Base-by-base conservation (phyloP, 2,329 filamentous ascomycete species). In the Coleophoma cylindrospora region DNA sequence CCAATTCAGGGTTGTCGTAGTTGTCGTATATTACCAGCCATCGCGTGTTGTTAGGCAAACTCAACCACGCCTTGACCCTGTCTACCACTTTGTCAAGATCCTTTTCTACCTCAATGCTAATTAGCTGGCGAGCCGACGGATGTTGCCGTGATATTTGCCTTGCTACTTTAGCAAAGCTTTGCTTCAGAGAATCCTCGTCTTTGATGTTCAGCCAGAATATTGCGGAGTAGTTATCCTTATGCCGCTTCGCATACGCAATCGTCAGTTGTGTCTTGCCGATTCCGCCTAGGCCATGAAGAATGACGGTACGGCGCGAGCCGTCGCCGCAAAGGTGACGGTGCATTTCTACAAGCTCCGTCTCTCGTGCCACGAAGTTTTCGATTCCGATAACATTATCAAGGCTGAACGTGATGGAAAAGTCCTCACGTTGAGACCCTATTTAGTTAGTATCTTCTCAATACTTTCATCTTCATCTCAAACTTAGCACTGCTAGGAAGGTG, bases 181-280 rank as follows among this genome's bases (percentile, higher is more conserved):
- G 61, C 50, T 65, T 61, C 2, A 75, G 46, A 4, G 66, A 64
- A 13, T 60, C 54, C 55, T 69, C 62, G 27, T 68, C 64, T 37
- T 58, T 69, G 12, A 62, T 64, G 53, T 75, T 69, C 5, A 76
- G 44, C 73, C 71, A 76, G 52, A 76, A 66, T 4, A 70, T 56
- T 0, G 70, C 67, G 0, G 65, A 64, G 54, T 72, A 73, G 10
- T 62, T 55, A 13, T 58, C 41, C n/a, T 60, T 57, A 50, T 74
- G 54, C 33, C 49, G 50, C 54, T 34, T 27, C 2, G 63, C 54
- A 58, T 70, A 74, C 44, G 60, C 59, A 21, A 71, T 57, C 15
- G 64, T 61, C 17, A 73, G 61, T 54, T 74, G 67, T n/a, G 71
- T 74, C 59, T 75, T 75, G 27, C 69, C 71, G 43, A 74, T 72